Evolutionary conservation across 805 yeast species (phyloP), one percentile per base, ranked within the genome.

Genomic region (Suhomyces vadensis): DNA sequence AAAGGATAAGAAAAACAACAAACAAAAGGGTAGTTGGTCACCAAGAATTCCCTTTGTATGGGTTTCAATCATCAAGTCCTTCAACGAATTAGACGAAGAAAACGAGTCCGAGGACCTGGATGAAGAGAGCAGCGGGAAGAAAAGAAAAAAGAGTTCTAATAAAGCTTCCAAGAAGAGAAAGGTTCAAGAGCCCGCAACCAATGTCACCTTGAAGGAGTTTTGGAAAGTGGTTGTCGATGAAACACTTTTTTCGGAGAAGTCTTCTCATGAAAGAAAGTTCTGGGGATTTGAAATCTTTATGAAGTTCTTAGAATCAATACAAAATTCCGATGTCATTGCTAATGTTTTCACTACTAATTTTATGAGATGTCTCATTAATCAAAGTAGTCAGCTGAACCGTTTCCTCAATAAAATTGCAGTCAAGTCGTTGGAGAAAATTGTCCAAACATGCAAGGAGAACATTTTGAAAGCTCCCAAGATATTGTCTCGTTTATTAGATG

Each of bases 181-280:
- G 20, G n/a, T 43, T 39, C n/a, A 27, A 22, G 61, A 71, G 2
- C 57, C 80, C 21, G 61, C 71, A 2, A 57, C 80, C 31, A 61
- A 69, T 6, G 52, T 70, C 4, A 38, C 59, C 0, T 52, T 71
- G 37, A 57, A 60, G 36, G 94, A 87, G 42, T 90, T 92, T 61
- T 90, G 96, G 95, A 78, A 81, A 53, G 69, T 75, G 3, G 82
- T 81, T 5, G 78, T 92, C 11, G 97, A 92, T 58, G 94, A 89
- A 54, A 77, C 85, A 3, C 79, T 87, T 47, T 91, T 92, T 53
- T 72, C 87, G 4, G 81, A 79, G 27, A 80, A 83, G 51, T 74
- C 96, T 0, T 89, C 97, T 1, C 79, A 83, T 24, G 97, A 91
- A 61, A 74, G 96, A 45, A 92, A 91, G 61, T 87, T 76, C 62